A percentile compares a stretch with the other conserved stretches of the same genome.
Conservation (phyloP, 2,329 filamentous ascomycete species). For the Teratosphaeria pseudoeucalypti region DNA sequence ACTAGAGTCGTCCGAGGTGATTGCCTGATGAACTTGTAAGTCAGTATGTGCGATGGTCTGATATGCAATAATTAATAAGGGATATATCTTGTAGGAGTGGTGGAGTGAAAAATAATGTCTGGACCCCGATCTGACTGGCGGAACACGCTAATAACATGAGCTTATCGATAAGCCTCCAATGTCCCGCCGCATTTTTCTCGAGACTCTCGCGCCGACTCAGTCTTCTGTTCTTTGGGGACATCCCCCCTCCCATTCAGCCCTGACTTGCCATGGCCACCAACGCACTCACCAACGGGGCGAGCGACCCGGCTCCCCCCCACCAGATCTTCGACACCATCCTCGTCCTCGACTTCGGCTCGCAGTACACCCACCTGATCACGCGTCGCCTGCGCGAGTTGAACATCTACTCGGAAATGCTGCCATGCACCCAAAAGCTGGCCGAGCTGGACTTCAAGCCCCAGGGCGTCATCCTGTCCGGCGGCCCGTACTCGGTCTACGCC, state of each 20-base stretch:
- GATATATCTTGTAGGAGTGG: neutral
- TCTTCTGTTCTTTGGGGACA: neutral
- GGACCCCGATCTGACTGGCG: neutral
- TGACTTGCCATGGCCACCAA: neutral
- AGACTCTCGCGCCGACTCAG: neutral
- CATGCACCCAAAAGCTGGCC: slow-evolving; percentile 70
- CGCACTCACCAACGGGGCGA: neutral
- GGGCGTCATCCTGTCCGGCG: slow-evolving; percentile 70
- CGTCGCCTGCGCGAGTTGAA: slow-evolving; percentile 66
- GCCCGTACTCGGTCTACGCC: slow-evolving; percentile 72
- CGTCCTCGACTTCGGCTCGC: slow-evolving; percentile 61
- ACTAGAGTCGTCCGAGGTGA: neutral
- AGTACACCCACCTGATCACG: slow-evolving; percentile 65
- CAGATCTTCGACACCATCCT: slow-evolving; percentile 56
- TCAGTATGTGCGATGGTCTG: neutral
- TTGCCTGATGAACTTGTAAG: neutral
- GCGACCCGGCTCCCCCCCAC: slow-evolving; percentile 34
- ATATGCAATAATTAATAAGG: neutral
- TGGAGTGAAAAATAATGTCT: neutral
- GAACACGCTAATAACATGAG: neutral
- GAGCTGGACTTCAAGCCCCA: slow-evolving; percentile 71
- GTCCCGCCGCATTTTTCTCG: neutral
- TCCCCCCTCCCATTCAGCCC: neutral
- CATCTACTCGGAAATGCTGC: slow-evolving; percentile 80
- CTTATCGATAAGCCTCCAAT: neutral